Percentiles rank a stretch among this genome's conserved stretches.
Evolutionary conservation across 129 eudicot species (phyloP).

Genomic region (Flaveria sonorensis): DNA sequence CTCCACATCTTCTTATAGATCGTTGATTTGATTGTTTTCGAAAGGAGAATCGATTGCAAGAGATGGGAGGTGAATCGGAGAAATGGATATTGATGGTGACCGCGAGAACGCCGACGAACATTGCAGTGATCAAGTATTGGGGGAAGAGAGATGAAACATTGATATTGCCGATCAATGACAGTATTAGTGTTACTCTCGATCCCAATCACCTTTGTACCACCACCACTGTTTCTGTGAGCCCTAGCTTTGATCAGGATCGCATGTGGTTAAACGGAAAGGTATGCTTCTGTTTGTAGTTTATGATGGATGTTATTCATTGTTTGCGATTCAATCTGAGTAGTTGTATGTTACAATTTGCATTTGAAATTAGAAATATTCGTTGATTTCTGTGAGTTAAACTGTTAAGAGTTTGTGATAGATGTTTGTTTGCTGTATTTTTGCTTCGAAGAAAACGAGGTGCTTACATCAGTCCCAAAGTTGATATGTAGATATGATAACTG

Average conservation of each 20-base stretch:
- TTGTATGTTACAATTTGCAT: too few relatives aligned
- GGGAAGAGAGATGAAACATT: conserved; percentile 92
- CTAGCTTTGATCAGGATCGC: conserved; percentile 74
- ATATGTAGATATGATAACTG: conserved; percentile 9
- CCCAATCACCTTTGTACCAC: conserved; percentile 93
- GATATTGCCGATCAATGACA: conserved; percentile 87
- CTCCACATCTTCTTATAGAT: background rate
- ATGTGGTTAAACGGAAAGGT: conserved; percentile 99
- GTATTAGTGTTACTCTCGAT: conserved; percentile 96
- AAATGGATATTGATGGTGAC: conserved; percentile 89
- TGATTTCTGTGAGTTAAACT: conserved; percentile 5
- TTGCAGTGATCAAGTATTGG: conserved; percentile 98
- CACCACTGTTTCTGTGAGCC: conserved; percentile 92
- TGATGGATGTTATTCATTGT: background rate
- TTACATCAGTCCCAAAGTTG: background rate
- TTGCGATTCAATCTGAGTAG: background rate
- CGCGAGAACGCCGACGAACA: conserved; percentile 95
- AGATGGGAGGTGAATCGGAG: conserved; percentile 45
- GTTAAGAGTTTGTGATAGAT: background rate
- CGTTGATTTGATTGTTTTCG: conserved; percentile 19
- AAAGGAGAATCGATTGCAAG: background rate
- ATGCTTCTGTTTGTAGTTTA: background rate
- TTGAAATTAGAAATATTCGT: background rate
- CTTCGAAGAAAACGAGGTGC: conserved; percentile 19
- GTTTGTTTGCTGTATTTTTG: background rate